Evolutionary conservation across 768 basidiomycete genomes (phyloP).

Genomic region (Lentinus tigrinus): DNA sequence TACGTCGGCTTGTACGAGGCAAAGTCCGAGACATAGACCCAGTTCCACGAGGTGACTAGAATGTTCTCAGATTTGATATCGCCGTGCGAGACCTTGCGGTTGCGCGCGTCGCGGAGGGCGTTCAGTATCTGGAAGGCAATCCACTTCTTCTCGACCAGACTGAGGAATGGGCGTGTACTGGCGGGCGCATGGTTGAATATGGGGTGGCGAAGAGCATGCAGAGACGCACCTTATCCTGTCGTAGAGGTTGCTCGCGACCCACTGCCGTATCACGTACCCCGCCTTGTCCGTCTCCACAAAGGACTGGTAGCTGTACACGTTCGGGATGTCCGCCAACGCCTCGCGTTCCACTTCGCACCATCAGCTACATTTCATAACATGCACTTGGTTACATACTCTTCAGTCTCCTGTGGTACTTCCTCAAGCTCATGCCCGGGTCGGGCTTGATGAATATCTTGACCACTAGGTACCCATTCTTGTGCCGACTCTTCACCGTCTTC

Average conservation of each 20-base stretch:
- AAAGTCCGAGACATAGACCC: slow-evolving; percentile 94
- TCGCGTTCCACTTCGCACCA: slow-evolving; percentile 74
- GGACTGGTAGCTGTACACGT: slow-evolving; percentile 85
- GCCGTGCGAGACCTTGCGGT: slow-evolving; percentile 90
- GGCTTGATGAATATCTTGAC: slow-evolving; percentile 97
- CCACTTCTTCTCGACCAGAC: slow-evolving; percentile 94
- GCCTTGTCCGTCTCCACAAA: slow-evolving; percentile 96
- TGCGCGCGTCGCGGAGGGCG: slow-evolving; percentile 78
- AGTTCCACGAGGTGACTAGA: slow-evolving; percentile 94
- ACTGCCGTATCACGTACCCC: slow-evolving; percentile 92
- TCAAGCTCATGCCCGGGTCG: slow-evolving; percentile 78
- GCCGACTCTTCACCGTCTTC: slow-evolving; percentile 83
- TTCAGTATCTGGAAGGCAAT: slow-evolving; percentile 91
- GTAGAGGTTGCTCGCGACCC: slow-evolving; percentile 91
- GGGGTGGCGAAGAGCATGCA: background rate
- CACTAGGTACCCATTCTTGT: slow-evolving; percentile 79
- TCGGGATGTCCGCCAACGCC: slow-evolving; percentile 76
- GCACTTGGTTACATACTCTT: slow-evolving; percentile 52
- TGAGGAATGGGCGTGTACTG: slow-evolving; percentile 95
- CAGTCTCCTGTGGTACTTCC: slow-evolving; percentile 70
- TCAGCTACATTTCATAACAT: background rate
- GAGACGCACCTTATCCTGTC: slow-evolving; percentile 87
- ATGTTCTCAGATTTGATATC: slow-evolving; percentile 98
- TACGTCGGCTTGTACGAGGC: slow-evolving; percentile 93
- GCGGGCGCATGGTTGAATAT: background rate